Conservation (phyloP, 2,329 filamentous ascomycete species). For the Botrytis aclada region DNA sequence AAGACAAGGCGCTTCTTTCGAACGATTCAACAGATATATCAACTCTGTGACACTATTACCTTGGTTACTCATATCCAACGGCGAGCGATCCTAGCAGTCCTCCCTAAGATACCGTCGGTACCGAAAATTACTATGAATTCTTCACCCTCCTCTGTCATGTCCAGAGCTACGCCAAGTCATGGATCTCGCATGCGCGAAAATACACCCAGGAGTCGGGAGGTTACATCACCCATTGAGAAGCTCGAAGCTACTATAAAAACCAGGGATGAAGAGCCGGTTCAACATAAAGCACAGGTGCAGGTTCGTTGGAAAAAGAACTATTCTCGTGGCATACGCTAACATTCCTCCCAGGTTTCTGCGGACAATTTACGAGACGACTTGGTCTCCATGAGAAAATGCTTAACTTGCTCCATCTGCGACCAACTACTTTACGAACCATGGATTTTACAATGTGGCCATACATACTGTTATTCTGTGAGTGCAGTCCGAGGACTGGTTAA, state of each 20-base stretch:
- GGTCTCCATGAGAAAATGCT: slow-evolving; percentile 55
- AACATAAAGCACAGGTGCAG: slow-evolving; percentile 26
- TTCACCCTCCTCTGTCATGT: slow-evolving; percentile 18
- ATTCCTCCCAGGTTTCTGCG: slow-evolving; percentile 28
- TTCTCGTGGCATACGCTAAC: slow-evolving; percentile 18
- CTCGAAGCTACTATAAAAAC: slow-evolving; percentile 4
- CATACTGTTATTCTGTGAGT: slow-evolving; percentile 66
- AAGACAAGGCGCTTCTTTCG: not conserved
- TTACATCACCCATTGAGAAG: slow-evolving; percentile 7
- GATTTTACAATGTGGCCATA: slow-evolving; percentile 65
- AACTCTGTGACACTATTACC: not conserved
- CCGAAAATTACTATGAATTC: slow-evolving; percentile 23
- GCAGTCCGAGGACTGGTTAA: not conserved
- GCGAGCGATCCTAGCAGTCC: not conserved
- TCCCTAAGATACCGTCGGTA: not conserved
- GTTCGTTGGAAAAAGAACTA: slow-evolving; percentile 18
- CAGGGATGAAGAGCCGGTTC: slow-evolving; percentile 14
- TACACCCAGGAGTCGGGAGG: slow-evolving; percentile 18
- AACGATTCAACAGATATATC: not conserved
- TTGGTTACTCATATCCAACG: not conserved
- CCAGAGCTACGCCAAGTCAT: slow-evolving; percentile 7
- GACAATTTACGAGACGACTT: slow-evolving; percentile 47
- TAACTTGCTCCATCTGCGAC: slow-evolving; percentile 68
- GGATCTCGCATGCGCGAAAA: slow-evolving; percentile 9
- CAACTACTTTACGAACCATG: slow-evolving; percentile 67